Evolutionary conservation across 768 basidiomycete species (phyloP), one percentile per base, ranked within the genome.

Genomic region (Suillus placidus): DNA sequence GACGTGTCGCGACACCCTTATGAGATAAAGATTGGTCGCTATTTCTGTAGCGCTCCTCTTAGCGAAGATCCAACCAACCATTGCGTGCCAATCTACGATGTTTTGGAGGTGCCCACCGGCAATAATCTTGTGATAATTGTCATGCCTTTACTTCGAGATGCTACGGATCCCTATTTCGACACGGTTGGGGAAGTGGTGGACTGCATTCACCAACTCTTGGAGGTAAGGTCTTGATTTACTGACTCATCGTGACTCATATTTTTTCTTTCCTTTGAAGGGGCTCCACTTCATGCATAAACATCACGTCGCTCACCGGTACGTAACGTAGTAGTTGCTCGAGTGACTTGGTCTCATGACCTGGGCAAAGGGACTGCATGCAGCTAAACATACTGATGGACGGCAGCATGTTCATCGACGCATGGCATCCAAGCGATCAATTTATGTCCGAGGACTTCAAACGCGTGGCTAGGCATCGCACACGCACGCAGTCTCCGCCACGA

Each of bases 231-330:
- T 23, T 34, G 3, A 23, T 43, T 38, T 6, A 12, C 10, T 2
- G 60, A 69, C 26, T 14, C 6, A 18, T 66, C 13, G 60, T 42
- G 5, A 49, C 38, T 35, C 1, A 26, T 26, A 1, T 26, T 26
- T 26, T 26, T 61, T 40, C 7, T 20, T 35, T 34, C 16, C 10
- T 32, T 40, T 38, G 13, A 47, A 80, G 79, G 77, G 78, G 0
- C 62, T 81, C 6, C 68, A 72, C 54, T 80, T 80, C 67, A 77
- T 82, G 70, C 81, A 82, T 64, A 63, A 70, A 6, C 71, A 80
- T 43, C 69, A 70, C 32, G 69, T 81, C 8, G 81, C 80, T 6
- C 81, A 82, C 62, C 66, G 77, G 80, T 80, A 63, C 8, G 74
- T 57, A n/a, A 20, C 26, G n/a, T 32, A 9, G 30, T 47, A 30